Evolutionary conservation across 495 filamentous ascomycete species (phyloP), one percentile per base, ranked within the genome.

Genomic region (Bacidia gigantensis): DNA sequence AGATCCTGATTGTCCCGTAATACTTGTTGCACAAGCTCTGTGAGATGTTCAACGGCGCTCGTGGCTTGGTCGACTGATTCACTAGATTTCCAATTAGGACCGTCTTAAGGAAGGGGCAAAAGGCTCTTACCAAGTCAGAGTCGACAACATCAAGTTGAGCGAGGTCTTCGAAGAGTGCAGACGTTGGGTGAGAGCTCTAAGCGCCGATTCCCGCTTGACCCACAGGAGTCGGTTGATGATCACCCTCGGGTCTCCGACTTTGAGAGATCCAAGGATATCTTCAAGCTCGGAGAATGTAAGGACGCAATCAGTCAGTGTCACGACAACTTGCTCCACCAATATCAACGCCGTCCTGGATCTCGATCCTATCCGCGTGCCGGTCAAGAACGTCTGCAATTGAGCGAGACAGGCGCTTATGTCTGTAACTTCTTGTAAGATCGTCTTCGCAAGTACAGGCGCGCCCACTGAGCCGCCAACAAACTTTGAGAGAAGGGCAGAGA

Each of bases 221-320:
- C 62, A 64, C 43, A 57, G 59, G n/a, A 64, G 3, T 46, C 58
- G 48, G 43, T 57, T 51, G 20, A 60, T 54, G 1, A 57, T 21
- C 1, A 49, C 23, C 58, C 51, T 53, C 20, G 52, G 47, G 11
- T 52, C 58, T 10, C 44, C 55, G 10, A 44, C 42, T 32, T 56
- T 48, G 10, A 59, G 46, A 11, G 58, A 41, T 21, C 61, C 58
- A 11, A 64, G 20, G 1, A 49, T 57, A 49, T 58, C 50, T 26
- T 64, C 60, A 2, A 64, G 61, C 21, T 64, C 56, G 3, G 62
- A 64, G 42, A 64, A 63, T 7, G 53, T 55, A 0, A 49, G 54
- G 17, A 64, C 56, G 26, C 61, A 64, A 12, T 54, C 60, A 3
- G 62, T 61, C 9, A 64, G 56, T 2, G 58, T 54, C 1, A 64